Percentiles rank a stretch among this genome's conserved stretches.
Evolutionary conservation across 805 yeast genomes (phyloP).

Genomic region (Novakomyces olei): DNA sequence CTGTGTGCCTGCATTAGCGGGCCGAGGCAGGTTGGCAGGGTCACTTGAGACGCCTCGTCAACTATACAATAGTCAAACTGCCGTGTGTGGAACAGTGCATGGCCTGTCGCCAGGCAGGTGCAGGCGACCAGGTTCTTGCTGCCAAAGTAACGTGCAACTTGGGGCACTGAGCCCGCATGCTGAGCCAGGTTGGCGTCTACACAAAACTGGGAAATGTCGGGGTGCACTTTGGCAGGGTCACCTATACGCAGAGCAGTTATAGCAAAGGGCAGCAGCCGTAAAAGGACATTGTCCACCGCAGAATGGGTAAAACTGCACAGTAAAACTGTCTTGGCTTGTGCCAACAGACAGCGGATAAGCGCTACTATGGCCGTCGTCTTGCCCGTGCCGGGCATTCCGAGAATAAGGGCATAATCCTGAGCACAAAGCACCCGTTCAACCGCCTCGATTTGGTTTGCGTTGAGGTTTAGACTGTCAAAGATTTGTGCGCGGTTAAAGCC

Average conservation of each 20-base stretch:
- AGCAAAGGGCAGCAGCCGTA: conserved; percentile 35
- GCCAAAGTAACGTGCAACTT: conserved; percentile 26
- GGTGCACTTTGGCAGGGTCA: conserved; percentile 28
- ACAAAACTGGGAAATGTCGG: conserved; percentile 28
- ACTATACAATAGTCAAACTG: conserved; percentile 79
- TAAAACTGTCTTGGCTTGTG: conserved; percentile 41
- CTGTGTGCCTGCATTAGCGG: conserved; percentile 58
- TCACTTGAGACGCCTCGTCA: conserved; percentile 92
- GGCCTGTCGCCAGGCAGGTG: conserved; percentile 61
- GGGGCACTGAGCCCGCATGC: conserved; percentile 19
- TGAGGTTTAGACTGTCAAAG: no score
- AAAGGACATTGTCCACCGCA: conserved; percentile 79
- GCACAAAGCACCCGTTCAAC: conserved; percentile 41
- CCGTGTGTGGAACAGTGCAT: conserved; percentile 29
- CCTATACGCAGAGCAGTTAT: conserved; percentile 50
- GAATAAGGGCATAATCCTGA: conserved; percentile 52
- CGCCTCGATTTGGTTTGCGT: conserved; percentile 51
- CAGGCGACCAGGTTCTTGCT: conserved; percentile 61
- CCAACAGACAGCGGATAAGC: conserved; percentile 38
- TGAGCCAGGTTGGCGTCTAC: conserved; percentile 8
- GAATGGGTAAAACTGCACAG: conserved; percentile 81
- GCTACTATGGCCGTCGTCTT: conserved; percentile 77
- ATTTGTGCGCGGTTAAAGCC: no score
- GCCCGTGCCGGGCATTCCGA: conserved; percentile 99
- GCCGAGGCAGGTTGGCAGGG: conserved; percentile 77